Base-by-base conservation (phyloP, 306 rosid genomes). In the Geum urbanum region DNA sequence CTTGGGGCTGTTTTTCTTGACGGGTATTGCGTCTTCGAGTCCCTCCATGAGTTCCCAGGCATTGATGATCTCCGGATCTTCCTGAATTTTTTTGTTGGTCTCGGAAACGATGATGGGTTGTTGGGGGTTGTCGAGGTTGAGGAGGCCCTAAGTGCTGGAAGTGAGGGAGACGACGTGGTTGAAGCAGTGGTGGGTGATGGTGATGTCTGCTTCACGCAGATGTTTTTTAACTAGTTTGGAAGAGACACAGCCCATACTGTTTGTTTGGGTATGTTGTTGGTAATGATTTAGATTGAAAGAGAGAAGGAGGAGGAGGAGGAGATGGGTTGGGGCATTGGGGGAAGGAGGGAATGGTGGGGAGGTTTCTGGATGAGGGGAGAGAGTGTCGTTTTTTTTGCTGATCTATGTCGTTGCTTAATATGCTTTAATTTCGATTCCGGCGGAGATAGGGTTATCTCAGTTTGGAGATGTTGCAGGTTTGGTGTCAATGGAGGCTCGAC, bases 1-100 rank as follows among this genome's bases (percentile, higher is more conserved):
- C 40, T 91, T 95, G 0, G 97, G 99, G 79, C 89, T 88, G 66
- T 77, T 94, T 86, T 77, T 91, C 88, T 80, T 94, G 22, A 81
- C 63, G 32, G 96, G 90, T 0, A 78, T 71, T 55, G 80, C 96
- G 11, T 91, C 99, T 82, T 95, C 99, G 3, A 95, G 89, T 27
- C 83, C 99, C 51, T 95, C 96, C 99, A 95, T 95, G 68, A 95
- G 91, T 79, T 95, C 99, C 97, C 99, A 95, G 22, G 95, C 83
- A 41, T 91, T 90, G 74, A 91, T 90, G 2, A 88, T 82, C 63
- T 95, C 97, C 8, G 84, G 82, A 22, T 74, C 82, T 47, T 80
- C 78, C 4, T 83, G 37, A 3, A 0, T 77, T 0, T 56, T 80
- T 8, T 62, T 80, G 4, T 11, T 41, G 4, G 75, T 40, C 70